phyloP scores from a whole-genome alignment of 352 stramenopile genomes.

The Phytophthora kernoviae region DNA sequence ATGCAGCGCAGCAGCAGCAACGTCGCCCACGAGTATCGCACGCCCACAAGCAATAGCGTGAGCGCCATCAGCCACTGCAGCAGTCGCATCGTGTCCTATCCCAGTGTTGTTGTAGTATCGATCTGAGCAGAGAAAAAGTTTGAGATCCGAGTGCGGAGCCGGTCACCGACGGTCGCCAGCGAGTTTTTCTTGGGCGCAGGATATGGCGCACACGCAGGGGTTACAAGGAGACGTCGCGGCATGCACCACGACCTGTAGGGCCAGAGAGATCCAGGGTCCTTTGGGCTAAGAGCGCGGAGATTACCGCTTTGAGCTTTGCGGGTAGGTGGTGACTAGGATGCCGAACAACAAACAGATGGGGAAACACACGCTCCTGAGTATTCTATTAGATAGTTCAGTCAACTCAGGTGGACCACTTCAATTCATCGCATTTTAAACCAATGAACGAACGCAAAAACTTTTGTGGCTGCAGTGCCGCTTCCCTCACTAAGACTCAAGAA shows the following conservation, averaged over 20 bases:
- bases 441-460: constrained; percentile 3
- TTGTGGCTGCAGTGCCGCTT: constrained; percentile 19
- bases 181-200: too few relatives aligned
- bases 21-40: constrained; percentile 21
- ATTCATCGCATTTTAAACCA: not conserved
- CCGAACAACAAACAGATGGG: too few relatives aligned
- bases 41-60: constrained; percentile 32
- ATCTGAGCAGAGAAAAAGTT: too few relatives aligned
- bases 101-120: too few relatives aligned
- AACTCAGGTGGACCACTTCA: too few relatives aligned
- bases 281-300: constrained; percentile 1
- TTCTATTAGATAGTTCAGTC: too few relatives aligned
- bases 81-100: constrained; percentile 19
- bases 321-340: constrained; percentile 1
- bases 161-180: too few relatives aligned
- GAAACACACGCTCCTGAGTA: too few relatives aligned
- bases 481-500: constrained; percentile 7
- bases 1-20: constrained; percentile 26
- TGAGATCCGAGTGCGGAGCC: too few relatives aligned
- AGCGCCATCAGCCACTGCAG: constrained; percentile 21
- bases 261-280: constrained; percentile 11
- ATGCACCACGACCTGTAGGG: too few relatives aligned
- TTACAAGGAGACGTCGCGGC: constrained; percentile 1
- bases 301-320: constrained; percentile 11
- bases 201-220: too few relatives aligned